A percentile compares a stretch with the other conserved stretches of the same genome.
These are phyloP conservation scores for Rubroshorea leprosula DNA, from an alignment of 345 rosid genomes.

Conservation along the genomic window DNA sequence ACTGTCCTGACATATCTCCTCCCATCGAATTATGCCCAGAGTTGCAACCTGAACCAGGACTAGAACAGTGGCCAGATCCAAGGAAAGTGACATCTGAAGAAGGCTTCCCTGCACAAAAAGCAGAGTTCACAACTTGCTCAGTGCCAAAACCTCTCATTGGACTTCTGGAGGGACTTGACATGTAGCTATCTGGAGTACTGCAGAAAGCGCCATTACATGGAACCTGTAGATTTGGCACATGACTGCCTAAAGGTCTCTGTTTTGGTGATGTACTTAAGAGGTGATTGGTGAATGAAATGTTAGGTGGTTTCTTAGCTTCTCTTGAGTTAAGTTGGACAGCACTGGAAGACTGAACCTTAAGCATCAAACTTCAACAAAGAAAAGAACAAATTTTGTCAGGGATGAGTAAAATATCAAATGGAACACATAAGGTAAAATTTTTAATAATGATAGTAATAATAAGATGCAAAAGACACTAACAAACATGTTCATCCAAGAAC, in stretches of 20 bases:
- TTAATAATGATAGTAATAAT: not conserved
- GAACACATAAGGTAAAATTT: not conserved
- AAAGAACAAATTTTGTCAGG: slow-evolving; percentile 2
- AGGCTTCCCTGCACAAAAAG: slow-evolving; percentile 56
- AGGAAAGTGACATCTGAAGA: slow-evolving; percentile 45
- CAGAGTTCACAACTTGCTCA: slow-evolving; percentile 46
- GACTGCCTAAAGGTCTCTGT: slow-evolving; percentile 38
- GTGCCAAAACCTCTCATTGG: slow-evolving; percentile 54
- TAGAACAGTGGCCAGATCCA: slow-evolving; percentile 73
- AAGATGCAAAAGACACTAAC: not conserved
- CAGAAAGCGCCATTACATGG: slow-evolving; percentile 38
- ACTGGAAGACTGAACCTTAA: slow-evolving; percentile 38
- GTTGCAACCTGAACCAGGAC: slow-evolving; percentile 77
- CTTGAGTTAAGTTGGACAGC: slow-evolving; percentile 25
- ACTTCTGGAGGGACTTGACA: slow-evolving; percentile 83
- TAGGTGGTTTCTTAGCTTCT: slow-evolving; percentile 44
- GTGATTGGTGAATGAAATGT: slow-evolving; percentile 36
- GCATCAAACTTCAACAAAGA: slow-evolving; percentile 29
- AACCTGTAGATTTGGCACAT: slow-evolving; percentile 52
- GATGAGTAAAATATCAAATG: slow-evolving; percentile 9
- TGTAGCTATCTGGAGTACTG: slow-evolving; percentile 69
- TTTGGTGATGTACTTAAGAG: slow-evolving; percentile 42
- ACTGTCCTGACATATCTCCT: slow-evolving; percentile 59
- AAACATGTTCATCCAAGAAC: not conserved
- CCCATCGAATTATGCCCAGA: slow-evolving; percentile 74